A percentile compares a stretch with the other conserved stretches of the same genome.
These are phyloP conservation scores for Cenococcum geophilum DNA, from an alignment of 495 filamentous ascomycete genomes.

Conservation along the genomic window DNA sequence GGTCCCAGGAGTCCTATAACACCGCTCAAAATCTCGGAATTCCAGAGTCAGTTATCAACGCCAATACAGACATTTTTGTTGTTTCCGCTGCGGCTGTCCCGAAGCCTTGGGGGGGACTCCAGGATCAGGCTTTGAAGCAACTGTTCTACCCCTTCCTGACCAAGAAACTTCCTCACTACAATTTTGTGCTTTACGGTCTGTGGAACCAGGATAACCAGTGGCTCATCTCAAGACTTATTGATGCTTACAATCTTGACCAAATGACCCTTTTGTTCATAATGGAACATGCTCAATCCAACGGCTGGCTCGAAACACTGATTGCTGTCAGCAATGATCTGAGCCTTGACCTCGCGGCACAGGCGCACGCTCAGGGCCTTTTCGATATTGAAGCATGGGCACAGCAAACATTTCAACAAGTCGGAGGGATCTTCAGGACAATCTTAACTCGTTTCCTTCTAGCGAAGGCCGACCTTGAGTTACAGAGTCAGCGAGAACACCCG, in stretches of 20 bases:
- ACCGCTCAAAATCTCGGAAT: slow-evolving; percentile 38
- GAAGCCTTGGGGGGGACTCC: slow-evolving; percentile 57
- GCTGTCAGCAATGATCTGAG: slow-evolving; percentile 71
- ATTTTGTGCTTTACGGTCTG: slow-evolving; percentile 78
- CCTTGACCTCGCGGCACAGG: slow-evolving; percentile 80
- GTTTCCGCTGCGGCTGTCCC: slow-evolving; percentile 67
- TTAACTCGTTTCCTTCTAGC: slow-evolving; percentile 69
- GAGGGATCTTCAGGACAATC: slow-evolving; percentile 53
- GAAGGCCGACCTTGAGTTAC: slow-evolving; percentile 76
- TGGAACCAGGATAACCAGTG: slow-evolving; percentile 84
- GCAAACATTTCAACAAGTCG: slow-evolving; percentile 52
- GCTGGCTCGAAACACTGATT: slow-evolving; percentile 77
- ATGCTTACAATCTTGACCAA: slow-evolving; percentile 69
- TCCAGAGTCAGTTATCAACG: slow-evolving; percentile 61
- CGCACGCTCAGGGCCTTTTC: slow-evolving; percentile 73
- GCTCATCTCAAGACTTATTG: slow-evolving; percentile 71
- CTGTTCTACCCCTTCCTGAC: slow-evolving; percentile 56
- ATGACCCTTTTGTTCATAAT: slow-evolving; percentile 72
- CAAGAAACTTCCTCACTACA: slow-evolving; percentile 61
- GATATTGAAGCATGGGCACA: slow-evolving; percentile 79
- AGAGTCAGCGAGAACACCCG: slow-evolving; percentile 54
- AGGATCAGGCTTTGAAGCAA: slow-evolving; percentile 57
- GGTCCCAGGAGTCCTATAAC: slow-evolving; percentile 39
- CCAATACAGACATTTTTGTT: slow-evolving; percentile 68
- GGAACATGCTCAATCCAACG: slow-evolving; percentile 68